Evolutionary conservation across 257 asterid species (phyloP), one percentile per base, ranked within the genome.

Genomic region (Verbascum thapsus): DNA sequence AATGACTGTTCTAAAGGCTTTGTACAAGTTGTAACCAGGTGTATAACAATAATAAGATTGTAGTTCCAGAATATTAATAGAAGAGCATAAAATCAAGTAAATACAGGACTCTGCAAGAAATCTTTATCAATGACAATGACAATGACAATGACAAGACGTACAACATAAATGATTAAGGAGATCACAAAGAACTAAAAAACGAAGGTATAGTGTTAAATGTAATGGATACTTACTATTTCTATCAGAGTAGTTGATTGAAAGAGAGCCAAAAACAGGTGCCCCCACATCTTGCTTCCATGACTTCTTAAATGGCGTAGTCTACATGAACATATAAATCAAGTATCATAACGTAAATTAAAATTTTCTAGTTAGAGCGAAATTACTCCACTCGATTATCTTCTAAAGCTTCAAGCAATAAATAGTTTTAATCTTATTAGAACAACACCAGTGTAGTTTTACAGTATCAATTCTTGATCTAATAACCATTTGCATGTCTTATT

Each of bases 211-310:
- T 58, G 44, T 37, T 40, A 26, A 74, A 49, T 30, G 64, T 61
- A 57, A 70, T 18, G 52, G 15, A 26, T 41, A 56, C 75, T 35
- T 72, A 90, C 97, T 80, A 66, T 78, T 82, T 73, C 84, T 85
- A 67, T 75, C 69, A 20, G 79, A 52, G 63, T 60, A 66, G 72
- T 67, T 69, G 73, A 92, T 61, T 59, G 86, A 73, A 69, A 88
- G 88, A 66, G 96, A 88, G 54, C 87, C 90, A 77, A 92, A 92
- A 59, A 89, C 67, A 61, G 98, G 96, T 42, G 88, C 91, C 72
- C 90, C 94, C 77, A 89, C 65, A 57, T 88, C 92, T 69, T 61
- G 81, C 75, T 76, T 65, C 98, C 98, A 92, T 55, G 75, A 66
- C 76, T 72, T 74, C 76, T 74, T 50, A 61, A 77, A 86, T 38